Percentiles rank a stretch among this genome's conserved stretches.
These are phyloP conservation scores for Mycena vitilis DNA, from an alignment of 768 basidiomycete genomes.

Conservation along the genomic window DNA sequence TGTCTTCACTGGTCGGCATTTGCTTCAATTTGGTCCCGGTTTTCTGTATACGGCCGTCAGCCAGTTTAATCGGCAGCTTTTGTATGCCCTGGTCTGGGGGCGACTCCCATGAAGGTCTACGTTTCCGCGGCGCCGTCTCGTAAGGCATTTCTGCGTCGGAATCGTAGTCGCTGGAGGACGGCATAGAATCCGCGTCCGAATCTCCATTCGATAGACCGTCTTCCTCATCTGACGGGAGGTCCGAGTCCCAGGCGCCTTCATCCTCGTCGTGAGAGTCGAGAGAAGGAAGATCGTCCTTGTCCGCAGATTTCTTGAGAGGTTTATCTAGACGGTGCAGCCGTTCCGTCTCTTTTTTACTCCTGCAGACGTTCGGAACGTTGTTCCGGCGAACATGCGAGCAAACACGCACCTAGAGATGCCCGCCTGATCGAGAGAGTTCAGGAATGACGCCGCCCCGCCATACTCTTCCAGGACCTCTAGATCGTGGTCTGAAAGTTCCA, in stretches of 20 bases:
- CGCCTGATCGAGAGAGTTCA: slow-evolving; percentile 77
- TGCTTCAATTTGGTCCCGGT: slow-evolving; percentile 56
- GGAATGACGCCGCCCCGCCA: slow-evolving; percentile 71
- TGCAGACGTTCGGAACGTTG: slow-evolving; percentile 43
- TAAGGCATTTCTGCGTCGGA: slow-evolving; percentile 83
- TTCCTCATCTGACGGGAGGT: slow-evolving; percentile 52
- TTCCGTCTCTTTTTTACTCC: slow-evolving; percentile 88
- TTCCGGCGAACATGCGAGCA: neutral
- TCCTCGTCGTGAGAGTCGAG: slow-evolving; percentile 75
- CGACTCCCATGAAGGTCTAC: slow-evolving; percentile 56
- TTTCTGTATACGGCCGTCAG: slow-evolving; percentile 80
- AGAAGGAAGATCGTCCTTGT: slow-evolving; percentile 73
- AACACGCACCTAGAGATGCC: slow-evolving; percentile 80
- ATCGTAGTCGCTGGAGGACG: slow-evolving; percentile 45
- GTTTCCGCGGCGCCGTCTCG: slow-evolving; percentile 70
- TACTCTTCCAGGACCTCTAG: slow-evolving; percentile 74
- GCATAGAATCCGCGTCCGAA: slow-evolving; percentile 21
- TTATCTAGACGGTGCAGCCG: slow-evolving; percentile 76
- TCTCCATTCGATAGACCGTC: slow-evolving; percentile 37
- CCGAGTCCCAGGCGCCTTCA: slow-evolving; percentile 63
- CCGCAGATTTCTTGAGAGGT: slow-evolving; percentile 56
- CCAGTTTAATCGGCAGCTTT: slow-evolving; percentile 88
- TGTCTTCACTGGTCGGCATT: slow-evolving; percentile 38
- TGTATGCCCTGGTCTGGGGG: slow-evolving; percentile 64
- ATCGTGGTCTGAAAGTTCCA: slow-evolving; percentile 76